Evolutionary conservation across 305 asterid genomes (phyloP), one percentile per base, ranked within the genome.

Genomic region (Solanum chacoense): DNA sequence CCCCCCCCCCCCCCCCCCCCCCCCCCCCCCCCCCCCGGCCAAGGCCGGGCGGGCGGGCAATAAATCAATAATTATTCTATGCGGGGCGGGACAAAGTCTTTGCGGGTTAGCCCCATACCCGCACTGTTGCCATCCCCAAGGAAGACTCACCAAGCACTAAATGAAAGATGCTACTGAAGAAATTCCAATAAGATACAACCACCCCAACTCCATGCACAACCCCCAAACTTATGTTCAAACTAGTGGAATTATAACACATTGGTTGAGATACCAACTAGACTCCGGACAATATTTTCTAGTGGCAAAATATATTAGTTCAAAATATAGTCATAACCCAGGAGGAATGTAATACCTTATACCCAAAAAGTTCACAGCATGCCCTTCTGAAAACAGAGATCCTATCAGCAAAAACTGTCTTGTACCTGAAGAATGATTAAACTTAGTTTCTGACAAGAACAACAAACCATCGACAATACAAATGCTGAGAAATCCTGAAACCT

Each of bases 281-380:
- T 32, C 45, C 4, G n/a, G 75, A 59, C 42, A 40, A 72, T 28
- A 40, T 42, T 69, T 37, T 72, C 83, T 73, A 75, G 76, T 45
- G 75, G 85, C 34, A 42, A 75, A 75, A 55, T 83, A 31, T 75
- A 87, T 42, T 42, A n/a, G 85, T 8, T 20, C 12, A 8, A 55
- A 78, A 55, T 87, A 87, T 45, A 86, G 50, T 29, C 86, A 29
- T 29, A 45, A 18, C 11, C 55, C 89, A 75, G 59, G 73, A 87
- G 55, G 88, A 73, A 91, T 80, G 80, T 20, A 42, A 84, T 95
- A 97, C 99, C 99, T 97, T 95, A 93, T 97, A 97, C 91, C 99
- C 99, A 91, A 97, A 97, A 88, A 96, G 98, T 90, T 95, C 99
- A 91, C 99, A 96, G 94, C 99, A 97, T 29, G 99, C 99, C 91